These are phyloP conservation scores for Pseudofabraea citricarpa DNA, from an alignment of 2,329 filamentous ascomycete species.

Conservation along the genomic window DNA sequence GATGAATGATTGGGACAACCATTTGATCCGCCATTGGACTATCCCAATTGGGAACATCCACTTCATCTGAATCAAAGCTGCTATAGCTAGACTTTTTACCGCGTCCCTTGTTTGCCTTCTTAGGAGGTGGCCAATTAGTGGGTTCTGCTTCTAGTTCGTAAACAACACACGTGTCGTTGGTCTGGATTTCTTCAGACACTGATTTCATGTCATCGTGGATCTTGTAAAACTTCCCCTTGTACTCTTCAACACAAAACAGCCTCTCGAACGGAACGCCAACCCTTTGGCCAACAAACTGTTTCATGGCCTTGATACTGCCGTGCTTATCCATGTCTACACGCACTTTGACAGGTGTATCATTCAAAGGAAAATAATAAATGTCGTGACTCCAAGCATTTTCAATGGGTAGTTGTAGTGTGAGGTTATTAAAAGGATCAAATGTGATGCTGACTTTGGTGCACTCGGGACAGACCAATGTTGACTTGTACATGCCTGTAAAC, in stretches of 20 bases:
- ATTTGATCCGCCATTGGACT: conserved; percentile 60
- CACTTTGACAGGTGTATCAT: conserved; percentile 65
- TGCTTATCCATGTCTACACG: conserved; percentile 78
- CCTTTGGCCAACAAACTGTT: conserved; percentile 64
- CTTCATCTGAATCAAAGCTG: conserved; percentile 41
- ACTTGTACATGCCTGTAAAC: conserved; percentile 98
- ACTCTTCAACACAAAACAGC: conserved; percentile 79
- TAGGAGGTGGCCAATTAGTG: conserved; percentile 67
- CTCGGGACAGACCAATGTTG: conserved; percentile 84
- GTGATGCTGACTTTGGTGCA: conserved; percentile 97
- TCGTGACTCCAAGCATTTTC: conserved; percentile 75
- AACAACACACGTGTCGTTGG: conserved; percentile 59
- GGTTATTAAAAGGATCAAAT: conserved; percentile 94
- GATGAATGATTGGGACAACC: conserved; percentile 68
- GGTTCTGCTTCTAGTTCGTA: conserved; percentile 76
- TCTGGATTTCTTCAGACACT: conserved; percentile 67
- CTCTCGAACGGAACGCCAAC: conserved; percentile 59
- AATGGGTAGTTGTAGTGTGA: conserved; percentile 86
- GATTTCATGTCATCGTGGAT: conserved; percentile 66
- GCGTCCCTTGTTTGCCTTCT: conserved; percentile 25
- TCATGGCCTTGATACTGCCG: conserved; percentile 62
- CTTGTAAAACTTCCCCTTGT: conserved; percentile 80
- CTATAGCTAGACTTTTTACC: conserved; percentile 39
- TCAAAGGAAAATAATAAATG: conserved; percentile 73
- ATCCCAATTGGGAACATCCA: conserved; percentile 46